Conservation (phyloP, 1,139 yeast species). For the Suhomyces bolitotheri region DNA sequence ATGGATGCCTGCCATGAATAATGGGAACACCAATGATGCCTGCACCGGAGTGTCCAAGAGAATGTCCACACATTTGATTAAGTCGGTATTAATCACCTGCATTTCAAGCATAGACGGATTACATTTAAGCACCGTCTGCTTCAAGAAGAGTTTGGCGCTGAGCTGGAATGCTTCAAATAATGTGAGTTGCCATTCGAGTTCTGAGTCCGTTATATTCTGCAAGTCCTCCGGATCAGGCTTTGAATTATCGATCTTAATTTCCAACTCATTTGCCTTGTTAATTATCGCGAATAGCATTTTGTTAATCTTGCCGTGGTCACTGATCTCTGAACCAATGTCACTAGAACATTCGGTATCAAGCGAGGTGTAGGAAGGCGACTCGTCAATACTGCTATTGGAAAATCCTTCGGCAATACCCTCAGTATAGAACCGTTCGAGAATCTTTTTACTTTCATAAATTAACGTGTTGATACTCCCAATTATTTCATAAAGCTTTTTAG, state of each 20-base stretch:
- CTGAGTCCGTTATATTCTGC: conserved; percentile 48
- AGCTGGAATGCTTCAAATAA: conserved; percentile 72
- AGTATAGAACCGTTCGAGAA: conserved; percentile 20
- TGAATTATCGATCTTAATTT: conserved; percentile 49
- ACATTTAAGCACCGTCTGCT: conserved; percentile 60
- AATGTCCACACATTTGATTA: conserved; percentile 58
- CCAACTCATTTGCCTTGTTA: conserved; percentile 47
- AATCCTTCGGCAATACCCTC: conserved; percentile 8
- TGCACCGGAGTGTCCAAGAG: conserved; percentile 68
- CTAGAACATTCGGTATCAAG: conserved; percentile 2
- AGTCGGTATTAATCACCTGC: conserved; percentile 56
- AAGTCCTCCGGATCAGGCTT: conserved; percentile 58
- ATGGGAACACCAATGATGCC: conserved; percentile 71
- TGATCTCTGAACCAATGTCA: conserved; percentile 22
- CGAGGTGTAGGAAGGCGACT: conserved; percentile 5
- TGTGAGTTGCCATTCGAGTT: conserved; percentile 65
- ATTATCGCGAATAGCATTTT: conserved; percentile 28
- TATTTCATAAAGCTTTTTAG: conserved; percentile 62
- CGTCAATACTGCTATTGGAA: conserved; percentile 9
- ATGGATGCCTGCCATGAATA: conserved; percentile 75
- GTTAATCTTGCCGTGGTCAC: conserved; percentile 29
- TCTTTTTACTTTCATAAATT: conserved; percentile 51
- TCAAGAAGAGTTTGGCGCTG: conserved; percentile 65
- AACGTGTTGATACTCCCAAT: conserved; percentile 70
- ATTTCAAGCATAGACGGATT: conserved; percentile 68